Evolutionary conservation across 257 asterid species (phyloP).

Genomic region (Solanum clarkiae): DNA sequence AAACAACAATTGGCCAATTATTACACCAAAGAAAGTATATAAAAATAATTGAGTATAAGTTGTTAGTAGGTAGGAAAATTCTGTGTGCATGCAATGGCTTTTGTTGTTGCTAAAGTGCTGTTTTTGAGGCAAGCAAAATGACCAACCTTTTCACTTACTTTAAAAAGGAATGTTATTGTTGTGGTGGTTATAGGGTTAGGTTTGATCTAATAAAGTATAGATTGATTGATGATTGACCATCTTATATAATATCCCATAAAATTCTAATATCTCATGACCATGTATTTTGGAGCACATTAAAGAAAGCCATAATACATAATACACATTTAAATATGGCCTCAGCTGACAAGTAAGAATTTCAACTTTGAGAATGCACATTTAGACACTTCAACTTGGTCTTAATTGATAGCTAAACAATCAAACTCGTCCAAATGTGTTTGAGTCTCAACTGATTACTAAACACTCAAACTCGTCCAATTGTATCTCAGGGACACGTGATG

Average conservation of each 20-base stretch:
- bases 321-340: background rate
- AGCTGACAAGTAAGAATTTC: background rate
- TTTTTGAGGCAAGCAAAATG: background rate
- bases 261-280: background rate
- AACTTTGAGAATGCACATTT: background rate
- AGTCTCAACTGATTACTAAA: background rate
- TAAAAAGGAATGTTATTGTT: background rate
- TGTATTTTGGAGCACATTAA: background rate
- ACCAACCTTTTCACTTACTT: background rate
- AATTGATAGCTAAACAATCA: background rate
- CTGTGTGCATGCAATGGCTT: background rate
- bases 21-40: background rate
- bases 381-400: background rate
- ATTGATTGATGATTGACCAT: background rate
- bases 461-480: background rate
- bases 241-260: background rate
- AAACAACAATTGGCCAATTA: background rate
- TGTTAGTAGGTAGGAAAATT: background rate
- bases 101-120: background rate
- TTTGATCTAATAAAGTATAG: slow-evolving; percentile 14
- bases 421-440: background rate
- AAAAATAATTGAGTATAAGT: background rate
- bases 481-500: background rate
- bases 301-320: background rate
- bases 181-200: slow-evolving; percentile 32